A percentile compares a stretch with the other conserved stretches of the same genome.
Conservation (phyloP, 176 grass and related monocot genomes). For the Metroxylon sagu region DNA sequence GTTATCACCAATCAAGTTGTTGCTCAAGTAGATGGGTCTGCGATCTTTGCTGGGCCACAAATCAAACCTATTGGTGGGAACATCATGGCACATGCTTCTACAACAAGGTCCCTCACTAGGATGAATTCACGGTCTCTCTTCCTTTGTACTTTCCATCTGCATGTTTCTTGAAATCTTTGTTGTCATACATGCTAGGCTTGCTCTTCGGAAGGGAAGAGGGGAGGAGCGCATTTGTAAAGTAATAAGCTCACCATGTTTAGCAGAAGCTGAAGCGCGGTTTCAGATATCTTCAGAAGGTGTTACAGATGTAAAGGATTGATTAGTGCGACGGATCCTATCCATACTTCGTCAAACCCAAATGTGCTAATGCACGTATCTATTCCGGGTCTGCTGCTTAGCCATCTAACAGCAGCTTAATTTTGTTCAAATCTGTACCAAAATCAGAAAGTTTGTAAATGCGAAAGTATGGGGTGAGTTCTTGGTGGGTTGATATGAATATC, state of each 20-base stretch:
- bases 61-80: constrained; percentile 87
- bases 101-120: constrained; percentile 27
- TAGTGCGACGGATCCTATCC: background rate
- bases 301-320: constrained; percentile 69
- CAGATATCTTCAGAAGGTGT: constrained; percentile 64
- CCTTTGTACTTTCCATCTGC: background rate
- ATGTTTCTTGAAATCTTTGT: no score
- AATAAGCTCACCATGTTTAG: constrained; percentile 81
- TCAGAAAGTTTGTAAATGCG: no score
- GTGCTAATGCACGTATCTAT: no score
- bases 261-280: constrained; percentile 76
- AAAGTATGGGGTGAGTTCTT: no score
- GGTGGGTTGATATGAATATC: no score
- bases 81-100: constrained; percentile 96
- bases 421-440: no score
- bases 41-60: constrained; percentile 86
- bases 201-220: constrained; percentile 84
- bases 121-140: background rate
- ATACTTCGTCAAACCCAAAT: no score
- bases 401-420: no score
- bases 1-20: constrained; percentile 99
- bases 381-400: no score
- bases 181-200: constrained; percentile 38
- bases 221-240: constrained; percentile 83
- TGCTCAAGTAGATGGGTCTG: constrained; percentile 94